A percentile compares a stretch with the other conserved stretches of the same genome.
These are phyloP conservation scores for Brassica carinata DNA, from an alignment of 345 rosid species.

Conservation along the genomic window DNA sequence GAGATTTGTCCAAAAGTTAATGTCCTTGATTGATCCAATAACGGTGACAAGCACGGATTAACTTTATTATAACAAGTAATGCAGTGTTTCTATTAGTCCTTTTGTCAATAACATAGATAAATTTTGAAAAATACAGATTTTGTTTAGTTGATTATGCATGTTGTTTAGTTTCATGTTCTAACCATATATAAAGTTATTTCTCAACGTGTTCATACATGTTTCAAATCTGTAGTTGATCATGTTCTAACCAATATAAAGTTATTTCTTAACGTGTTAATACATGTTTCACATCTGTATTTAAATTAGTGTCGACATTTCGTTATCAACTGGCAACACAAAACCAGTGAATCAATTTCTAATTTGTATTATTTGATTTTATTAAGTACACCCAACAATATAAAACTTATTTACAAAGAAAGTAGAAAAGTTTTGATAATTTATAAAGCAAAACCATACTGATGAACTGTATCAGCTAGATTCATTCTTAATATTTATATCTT, in stretches of 20 bases:
- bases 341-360: neutral
- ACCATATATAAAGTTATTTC: neutral
- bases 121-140: neutral
- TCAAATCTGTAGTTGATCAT: neutral
- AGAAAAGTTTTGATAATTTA: neutral
- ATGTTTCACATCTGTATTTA: neutral
- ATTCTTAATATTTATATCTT: neutral
- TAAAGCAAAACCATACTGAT: neutral
- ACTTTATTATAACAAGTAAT: neutral
- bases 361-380: conserved; percentile 2
- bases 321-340: neutral
- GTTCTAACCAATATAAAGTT: neutral
- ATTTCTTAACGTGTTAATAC: neutral
- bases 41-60: neutral
- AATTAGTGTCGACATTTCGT: neutral
- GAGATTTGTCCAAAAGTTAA: neutral
- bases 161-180: too few relatives aligned
- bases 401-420: neutral
- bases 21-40: neutral
- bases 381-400: neutral
- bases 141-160: neutral
- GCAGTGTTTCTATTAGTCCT: neutral
- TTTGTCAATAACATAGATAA: neutral
- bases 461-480: neutral
- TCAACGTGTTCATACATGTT: neutral